Evolutionary conservation across 1,284 basidiomycete genomes (phyloP), one percentile per base, ranked within the genome.

Genomic region (Sporisorium scitamineum): DNA sequence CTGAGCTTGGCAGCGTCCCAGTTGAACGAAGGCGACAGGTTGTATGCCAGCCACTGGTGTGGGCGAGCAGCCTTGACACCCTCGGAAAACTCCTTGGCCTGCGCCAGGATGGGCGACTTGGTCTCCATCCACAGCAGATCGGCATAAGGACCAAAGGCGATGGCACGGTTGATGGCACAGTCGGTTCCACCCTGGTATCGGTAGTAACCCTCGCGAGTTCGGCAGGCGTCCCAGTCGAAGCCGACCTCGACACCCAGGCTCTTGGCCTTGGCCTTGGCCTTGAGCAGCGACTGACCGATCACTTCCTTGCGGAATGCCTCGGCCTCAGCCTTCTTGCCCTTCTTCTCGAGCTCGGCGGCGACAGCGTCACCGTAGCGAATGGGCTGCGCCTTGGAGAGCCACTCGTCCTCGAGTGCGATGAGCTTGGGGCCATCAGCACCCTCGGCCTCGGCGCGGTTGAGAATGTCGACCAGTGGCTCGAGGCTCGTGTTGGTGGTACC

Each of bases 131-230:
- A 86, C 54, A 86, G 80, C 47, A 95, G 87, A 86, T 97, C 95
- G 42, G 94, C 92, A 86, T 96, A 94, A 1, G 94, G 95, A 24
- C 94, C 94, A 83, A 94, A 99, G 37, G 94, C 95, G 75, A 94
- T 88, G 31, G 93, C 93, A 70, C 96, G 94, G 87, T 93, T 92
- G 85, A 99, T 90, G 22, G 95, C 95, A 84, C 94, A 96, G 85
- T 93, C 91, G 7, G 95, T 99, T 18, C 96, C 96, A 70, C 96
- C 95, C 86, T 95, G 94, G 89, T 96, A 97, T 78, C 95, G 91
- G 89, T 96, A 98, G 89, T 90, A 97, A 52, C 95, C 95, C 86
- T 98, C 96, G 60, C 95, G 90, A 0, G 96, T 97, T 61, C 96
- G 89, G 50, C 95, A 94, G 26, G 92, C 89, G 85, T 97, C 93